Evolutionary conservation across 139 green algal species (phyloP).

Genomic region (Mychonastes homosphaera): DNA sequence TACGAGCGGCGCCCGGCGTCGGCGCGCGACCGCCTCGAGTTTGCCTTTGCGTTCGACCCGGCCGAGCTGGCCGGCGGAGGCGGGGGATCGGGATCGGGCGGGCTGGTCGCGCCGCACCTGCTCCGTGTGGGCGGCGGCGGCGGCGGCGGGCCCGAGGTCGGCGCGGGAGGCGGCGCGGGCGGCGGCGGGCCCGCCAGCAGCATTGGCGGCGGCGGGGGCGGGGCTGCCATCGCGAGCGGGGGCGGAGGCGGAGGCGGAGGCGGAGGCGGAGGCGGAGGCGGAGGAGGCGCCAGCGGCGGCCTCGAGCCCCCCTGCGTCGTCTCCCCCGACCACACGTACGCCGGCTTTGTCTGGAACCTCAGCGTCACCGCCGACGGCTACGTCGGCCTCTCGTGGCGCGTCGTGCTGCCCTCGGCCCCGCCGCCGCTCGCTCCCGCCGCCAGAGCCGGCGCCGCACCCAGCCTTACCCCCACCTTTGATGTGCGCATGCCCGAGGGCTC

Average conservation of each 20-base stretch:
- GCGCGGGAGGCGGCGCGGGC: no score
- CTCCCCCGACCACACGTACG: not conserved
- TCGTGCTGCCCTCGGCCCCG: not conserved
- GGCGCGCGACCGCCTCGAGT: not conserved
- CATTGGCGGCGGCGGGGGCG: not conserved
- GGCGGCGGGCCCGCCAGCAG: not conserved
- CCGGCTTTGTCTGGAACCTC: slow-evolving; percentile 2
- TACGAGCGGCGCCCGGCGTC: not conserved
- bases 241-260: not conserved
- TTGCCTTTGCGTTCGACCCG: not conserved
- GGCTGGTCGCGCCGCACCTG: no score
- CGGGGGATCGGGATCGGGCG: not conserved
- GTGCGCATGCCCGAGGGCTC: not conserved
- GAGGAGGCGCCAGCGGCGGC: no score
- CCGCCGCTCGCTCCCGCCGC: not conserved
- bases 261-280: not conserved
- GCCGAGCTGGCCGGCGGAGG: not conserved
- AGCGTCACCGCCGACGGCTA: not conserved
- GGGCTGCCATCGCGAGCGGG: no score
- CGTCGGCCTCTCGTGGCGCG: slow-evolving; percentile 1
- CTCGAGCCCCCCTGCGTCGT: not conserved
- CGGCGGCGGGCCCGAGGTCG: no score
- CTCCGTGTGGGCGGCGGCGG: no score
- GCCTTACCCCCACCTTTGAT: not conserved
- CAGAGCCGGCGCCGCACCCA: not conserved